Base-by-base conservation (phyloP, 1,139 yeast species). In the Dujonia santamariae region DNA sequence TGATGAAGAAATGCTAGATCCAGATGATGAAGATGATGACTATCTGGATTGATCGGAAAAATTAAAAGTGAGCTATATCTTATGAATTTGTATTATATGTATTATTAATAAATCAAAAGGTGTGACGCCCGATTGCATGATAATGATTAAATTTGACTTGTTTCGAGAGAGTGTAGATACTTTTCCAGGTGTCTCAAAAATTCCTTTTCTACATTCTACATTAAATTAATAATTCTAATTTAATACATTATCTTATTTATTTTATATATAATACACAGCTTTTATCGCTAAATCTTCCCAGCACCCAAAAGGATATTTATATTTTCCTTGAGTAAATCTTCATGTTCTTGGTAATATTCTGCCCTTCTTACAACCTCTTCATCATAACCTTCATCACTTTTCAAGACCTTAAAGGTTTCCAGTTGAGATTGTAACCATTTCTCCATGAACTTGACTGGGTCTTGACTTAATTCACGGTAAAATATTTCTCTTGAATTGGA, bases 341-440 rank as follows among this genome's bases (percentile, higher is more conserved):
- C 74, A 40, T 85, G 86, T 40, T 85, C 87, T 30, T 78, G 76
- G 60, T 87, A 90, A 57, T 84, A 88, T 26, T 81, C 76, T 6
- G 95, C 78, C 48, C 82, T 78, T 63, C 98, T 78, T 3, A 87
- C 96, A 20, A 78, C 68, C 54, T 92, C 97, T 59, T 90, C 97
- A 53, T 85, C 87, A 56, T 85, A 85, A 7, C 94, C 88, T 48
- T 85, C 90, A 55, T 90, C 97, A 42, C 94, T 86, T 48, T 83
- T 75, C 44, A 87, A 72, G 13, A 87, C 80, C 54, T 78, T 80
- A 49, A 86, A 68, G 32, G 90, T 83, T 42, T 84, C 80, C 25
- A 86, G 71, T 53, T 87, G 94, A 16, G 85, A 75, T 34, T 77
- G 80, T 34, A 80, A 63, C 83, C 94, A 87, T 33, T 77, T 71